Percentiles rank a stretch among this genome's conserved stretches.
phyloP scores from a whole-genome alignment of 2,329 filamentous ascomycete species.

The Knufia petricola region DNA sequence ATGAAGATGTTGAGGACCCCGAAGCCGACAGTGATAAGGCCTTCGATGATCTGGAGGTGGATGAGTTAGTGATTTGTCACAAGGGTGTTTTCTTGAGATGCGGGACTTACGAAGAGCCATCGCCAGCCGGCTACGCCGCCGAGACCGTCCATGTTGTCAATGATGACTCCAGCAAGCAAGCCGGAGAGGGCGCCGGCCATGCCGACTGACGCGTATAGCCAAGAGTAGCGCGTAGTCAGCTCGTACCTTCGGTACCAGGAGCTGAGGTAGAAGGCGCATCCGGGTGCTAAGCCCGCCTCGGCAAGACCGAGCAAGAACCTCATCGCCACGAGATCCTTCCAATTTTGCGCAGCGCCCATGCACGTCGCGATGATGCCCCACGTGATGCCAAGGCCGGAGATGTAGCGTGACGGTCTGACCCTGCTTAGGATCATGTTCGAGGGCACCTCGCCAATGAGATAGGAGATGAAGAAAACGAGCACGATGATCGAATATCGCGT shows the following conservation, averaged over 20 bases:
- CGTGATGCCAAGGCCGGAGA: conserved; percentile 19
- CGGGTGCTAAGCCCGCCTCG: conserved; percentile 24
- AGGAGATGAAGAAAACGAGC: conserved; percentile 24
- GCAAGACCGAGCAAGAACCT: conserved; percentile 30
- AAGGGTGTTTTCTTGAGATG: too few relatives aligned
- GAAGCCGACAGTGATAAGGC: too few relatives aligned
- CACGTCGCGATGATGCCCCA: conserved; percentile 18
- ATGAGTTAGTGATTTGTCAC: too few relatives aligned
- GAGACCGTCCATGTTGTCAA: conserved; percentile 52
- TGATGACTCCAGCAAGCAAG: conserved; percentile 48
- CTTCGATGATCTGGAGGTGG: too few relatives aligned
- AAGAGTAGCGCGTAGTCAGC: conserved; percentile 17
- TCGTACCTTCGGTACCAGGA: conserved; percentile 23
- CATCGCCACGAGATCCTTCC: conserved; percentile 25
- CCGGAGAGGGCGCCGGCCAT: conserved; percentile 64
- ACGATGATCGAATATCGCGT: conserved; percentile 30
- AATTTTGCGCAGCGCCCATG: conserved; percentile 22
- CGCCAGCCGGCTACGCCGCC: conserved; percentile 55
- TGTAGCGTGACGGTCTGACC: conserved; percentile 23
- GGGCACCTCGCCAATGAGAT: conserved; percentile 25
- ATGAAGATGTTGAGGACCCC: too few relatives aligned
- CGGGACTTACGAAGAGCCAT: conserved; percentile 59
- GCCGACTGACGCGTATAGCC: conserved; percentile 50
- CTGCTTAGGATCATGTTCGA: conserved; percentile 25
- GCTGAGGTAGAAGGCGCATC: conserved; percentile 13